Base-by-base conservation (phyloP, 1,284 basidiomycete species). In the Papiliotrema terrestris region DNA sequence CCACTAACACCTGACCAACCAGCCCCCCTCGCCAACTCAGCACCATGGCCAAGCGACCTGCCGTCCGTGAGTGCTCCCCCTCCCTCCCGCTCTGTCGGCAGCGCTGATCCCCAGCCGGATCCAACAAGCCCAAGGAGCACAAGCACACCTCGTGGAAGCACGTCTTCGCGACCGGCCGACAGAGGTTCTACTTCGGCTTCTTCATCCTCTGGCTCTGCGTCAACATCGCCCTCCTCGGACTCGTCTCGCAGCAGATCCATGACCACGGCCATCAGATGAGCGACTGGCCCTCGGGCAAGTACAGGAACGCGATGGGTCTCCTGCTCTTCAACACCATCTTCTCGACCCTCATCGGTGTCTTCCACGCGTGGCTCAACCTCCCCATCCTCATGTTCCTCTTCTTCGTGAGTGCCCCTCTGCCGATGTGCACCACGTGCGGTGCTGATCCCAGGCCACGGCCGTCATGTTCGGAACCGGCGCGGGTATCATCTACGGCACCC, bases 141-240 rank as follows among this genome's bases (percentile, higher is more conserved):
- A 32, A 32, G 29, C 29, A 32, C 29, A 32, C 29, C 29, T 32
- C 29, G 29, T 32, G 29, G 29, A 32, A 32, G 29, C 26, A 36
- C 20, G 43, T 65, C 37, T 65, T 69, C 60, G 51, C 43, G 15
- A 60, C 62, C 38, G 19, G 14, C 1, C 66, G 67, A 48, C 62
- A 67, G 56, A 68, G 49, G 41, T 25, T 57, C 19, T 78, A 80
- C n/a, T 77, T 83, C 51, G 67, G 78, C 48, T 81, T 83, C 72
- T 83, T 80, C 58, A 80, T 81, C 15, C 75, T 83, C 49, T 82
- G 80, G 59, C 78, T 80, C n/a, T 74, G 62, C 20, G 75, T 82
- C 54, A 80, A 82, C 60, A 77, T 82, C 45, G 66, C 78, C 35
- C 49, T 67, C 29, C 66, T 72, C 23, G 71, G 71, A 57, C 63